Evolutionary conservation across 2,329 filamentous ascomycete species (phyloP), one percentile per base, ranked within the genome.

Genomic region (Hypoxylon sp.): DNA sequence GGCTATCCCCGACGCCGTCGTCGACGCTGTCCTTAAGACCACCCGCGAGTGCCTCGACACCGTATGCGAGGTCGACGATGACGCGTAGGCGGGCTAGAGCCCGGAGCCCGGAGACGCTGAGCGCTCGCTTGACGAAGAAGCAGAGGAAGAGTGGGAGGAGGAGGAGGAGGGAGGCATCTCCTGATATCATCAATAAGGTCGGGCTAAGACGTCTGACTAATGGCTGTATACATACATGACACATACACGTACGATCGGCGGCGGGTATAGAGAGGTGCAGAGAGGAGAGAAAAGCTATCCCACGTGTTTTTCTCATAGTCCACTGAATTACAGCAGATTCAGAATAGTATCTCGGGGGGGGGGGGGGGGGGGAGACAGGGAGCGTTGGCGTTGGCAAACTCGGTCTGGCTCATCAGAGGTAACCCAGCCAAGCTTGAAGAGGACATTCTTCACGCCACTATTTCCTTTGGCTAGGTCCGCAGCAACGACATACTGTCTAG

Each of bases 1-100:
- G 11, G 86, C 85, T 26, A 72, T 89, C 37, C 86, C 87, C 10
- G 77, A 81, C 51, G 69, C 76, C 2, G 84, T 87, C n/a, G 74
- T 88, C 11, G 83, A 87, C 21, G 83, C 89, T 63, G 84, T 85
- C 3, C 75, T 88, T n/a, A 80, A 79, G 62, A 77, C 83, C 26
- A 85, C 85, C 23, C 77, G 81, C 55, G 84, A 87, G 65, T 81
- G 81, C 61, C 74, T 88, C 37, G 84, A 87, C 61, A 70, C 75
- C 31, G 77, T 85, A 10, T 76, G 75, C 48, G 74, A 76, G 62
- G 67, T 80, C 41, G 75, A 77, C 20, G 70, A 70, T 45, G 67
- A 63, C 17, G 48, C 37, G 29, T 38, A 62, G 21, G 65, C 62
- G 26, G 60, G 53, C 29, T 60, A 58, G 37, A 17, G 10, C 3